Conservation (phyloP, 225 moss, liverwort and hornwort genomes). For the Neckera pumila region DNA sequence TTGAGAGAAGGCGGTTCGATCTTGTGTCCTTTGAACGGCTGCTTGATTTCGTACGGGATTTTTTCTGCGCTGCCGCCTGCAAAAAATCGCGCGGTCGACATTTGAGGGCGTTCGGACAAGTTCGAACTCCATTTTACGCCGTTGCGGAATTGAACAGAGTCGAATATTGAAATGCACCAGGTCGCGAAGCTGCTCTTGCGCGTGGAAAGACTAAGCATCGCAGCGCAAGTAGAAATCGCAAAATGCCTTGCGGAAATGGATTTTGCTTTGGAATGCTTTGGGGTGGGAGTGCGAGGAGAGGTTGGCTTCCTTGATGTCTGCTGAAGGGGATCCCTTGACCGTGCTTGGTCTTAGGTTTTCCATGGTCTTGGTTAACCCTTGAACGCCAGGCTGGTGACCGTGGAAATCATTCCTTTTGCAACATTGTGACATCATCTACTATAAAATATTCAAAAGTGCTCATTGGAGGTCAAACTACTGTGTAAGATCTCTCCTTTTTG, state of each 20-base stretch:
- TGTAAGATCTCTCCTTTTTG: too few species aligned
- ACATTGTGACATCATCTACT: too few species aligned
- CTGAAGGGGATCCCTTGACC: background rate
- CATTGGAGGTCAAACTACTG: too few species aligned
- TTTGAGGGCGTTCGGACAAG: background rate
- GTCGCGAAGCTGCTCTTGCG: background rate
- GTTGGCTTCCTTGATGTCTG: background rate
- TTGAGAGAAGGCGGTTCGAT: background rate
- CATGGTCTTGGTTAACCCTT: too few species aligned
- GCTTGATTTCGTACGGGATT: background rate
- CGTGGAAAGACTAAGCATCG: background rate
- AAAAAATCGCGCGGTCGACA: background rate
- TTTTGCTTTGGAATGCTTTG: background rate
- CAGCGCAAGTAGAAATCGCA: background rate
- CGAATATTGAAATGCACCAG: background rate
- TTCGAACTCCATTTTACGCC: background rate
- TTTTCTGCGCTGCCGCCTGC: background rate
- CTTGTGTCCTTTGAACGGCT: background rate
- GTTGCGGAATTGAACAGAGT: background rate
- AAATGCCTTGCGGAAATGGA: background rate
- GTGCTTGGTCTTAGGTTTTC: background rate
- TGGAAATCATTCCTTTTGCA: too few species aligned
- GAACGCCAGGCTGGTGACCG: too few species aligned
- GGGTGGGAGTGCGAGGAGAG: background rate
- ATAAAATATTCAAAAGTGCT: too few species aligned